phyloP scores from a whole-genome alignment of 352 stramenopile genomes.

The Pelagophyceae sp. region DNA sequence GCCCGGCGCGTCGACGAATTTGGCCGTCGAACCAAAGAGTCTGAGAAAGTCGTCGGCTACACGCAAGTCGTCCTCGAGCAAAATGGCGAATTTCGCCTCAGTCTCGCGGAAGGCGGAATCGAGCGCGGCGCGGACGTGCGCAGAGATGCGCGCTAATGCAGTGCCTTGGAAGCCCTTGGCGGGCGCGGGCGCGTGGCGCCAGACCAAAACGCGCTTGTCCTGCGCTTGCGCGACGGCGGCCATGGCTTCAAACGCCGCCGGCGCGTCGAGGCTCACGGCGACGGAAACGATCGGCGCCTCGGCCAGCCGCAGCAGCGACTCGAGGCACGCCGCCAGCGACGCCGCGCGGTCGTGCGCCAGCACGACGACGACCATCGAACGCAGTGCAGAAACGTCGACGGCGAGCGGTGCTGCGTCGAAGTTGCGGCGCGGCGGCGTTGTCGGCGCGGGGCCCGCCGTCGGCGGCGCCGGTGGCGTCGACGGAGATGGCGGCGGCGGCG shows the following conservation, averaged over 20 bases:
- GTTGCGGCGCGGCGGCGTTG: too few relatives aligned
- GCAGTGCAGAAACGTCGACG: neutral
- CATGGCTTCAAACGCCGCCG: neutral
- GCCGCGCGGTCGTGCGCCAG: constrained; percentile 8
- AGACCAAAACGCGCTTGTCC: neutral
- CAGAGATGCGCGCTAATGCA: neutral
- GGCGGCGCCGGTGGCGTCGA: too few relatives aligned
- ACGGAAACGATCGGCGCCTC: neutral
- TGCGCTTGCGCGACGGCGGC: neutral
- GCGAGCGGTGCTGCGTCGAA: neutral
- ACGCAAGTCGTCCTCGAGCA: constrained; percentile 16
- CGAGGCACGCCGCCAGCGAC: neutral
- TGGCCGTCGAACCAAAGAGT: neutral
- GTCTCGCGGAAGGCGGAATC: neutral
- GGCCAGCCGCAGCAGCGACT: neutral
- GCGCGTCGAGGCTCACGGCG: constrained; percentile 8
- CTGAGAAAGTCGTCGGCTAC: neutral
- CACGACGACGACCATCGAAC: neutral
- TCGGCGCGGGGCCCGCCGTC: too few relatives aligned
- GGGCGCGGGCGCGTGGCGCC: neutral
- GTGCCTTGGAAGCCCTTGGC: neutral
- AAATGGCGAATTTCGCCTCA: neutral
- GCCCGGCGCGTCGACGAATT: neutral
- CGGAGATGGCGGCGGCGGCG: too few relatives aligned
- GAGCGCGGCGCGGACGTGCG: constrained; percentile 1